Percentiles rank a stretch among this genome's conserved stretches.
Conservation (phyloP, 495 filamentous ascomycete species). For the Aspergillus coremiiformis region DNA sequence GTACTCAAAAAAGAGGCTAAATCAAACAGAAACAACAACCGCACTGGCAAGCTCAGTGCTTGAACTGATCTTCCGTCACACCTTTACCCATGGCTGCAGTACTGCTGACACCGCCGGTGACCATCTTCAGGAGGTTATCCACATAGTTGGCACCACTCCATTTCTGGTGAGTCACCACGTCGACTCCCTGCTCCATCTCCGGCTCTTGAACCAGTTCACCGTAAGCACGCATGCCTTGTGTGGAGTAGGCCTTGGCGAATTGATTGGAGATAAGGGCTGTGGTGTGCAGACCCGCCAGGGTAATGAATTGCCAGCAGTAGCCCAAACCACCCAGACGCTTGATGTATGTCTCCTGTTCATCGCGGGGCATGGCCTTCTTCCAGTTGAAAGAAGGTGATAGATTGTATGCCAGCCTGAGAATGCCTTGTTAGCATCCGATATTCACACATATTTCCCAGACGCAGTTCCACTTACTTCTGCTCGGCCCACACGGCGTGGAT, state of each 20-base stretch:
- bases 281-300: constrained; percentile 92
- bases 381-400: constrained; percentile 99
- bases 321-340: constrained; percentile 75
- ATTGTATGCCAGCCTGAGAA: constrained; percentile 78
- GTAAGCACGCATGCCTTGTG: constrained; percentile 90
- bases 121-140: constrained; percentile 94
- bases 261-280: constrained; percentile 83
- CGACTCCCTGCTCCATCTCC: constrained; percentile 81
- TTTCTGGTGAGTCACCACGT: constrained; percentile 98
- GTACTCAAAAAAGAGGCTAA: background rate
- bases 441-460: background rate
- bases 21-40: background rate
- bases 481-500: constrained; percentile 94
- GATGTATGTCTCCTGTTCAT: constrained; percentile 97
- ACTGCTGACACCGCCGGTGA: constrained; percentile 82
- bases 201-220: constrained; percentile 96
- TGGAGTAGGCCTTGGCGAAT: constrained; percentile 75
- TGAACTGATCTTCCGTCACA: constrained; percentile 97
- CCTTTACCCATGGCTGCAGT: constrained; percentile 96
- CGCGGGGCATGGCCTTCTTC: constrained; percentile 90
- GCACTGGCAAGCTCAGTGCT: constrained; percentile 20
- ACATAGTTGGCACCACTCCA: constrained; percentile 94
- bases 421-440: constrained; percentile 6
- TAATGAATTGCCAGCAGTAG: constrained; percentile 99
- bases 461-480: constrained; percentile 65